Percentiles rank a stretch among this genome's conserved stretches.
Conservation (phyloP, 352 stramenopile species). For the Phytopythium cucurbitacearum region DNA sequence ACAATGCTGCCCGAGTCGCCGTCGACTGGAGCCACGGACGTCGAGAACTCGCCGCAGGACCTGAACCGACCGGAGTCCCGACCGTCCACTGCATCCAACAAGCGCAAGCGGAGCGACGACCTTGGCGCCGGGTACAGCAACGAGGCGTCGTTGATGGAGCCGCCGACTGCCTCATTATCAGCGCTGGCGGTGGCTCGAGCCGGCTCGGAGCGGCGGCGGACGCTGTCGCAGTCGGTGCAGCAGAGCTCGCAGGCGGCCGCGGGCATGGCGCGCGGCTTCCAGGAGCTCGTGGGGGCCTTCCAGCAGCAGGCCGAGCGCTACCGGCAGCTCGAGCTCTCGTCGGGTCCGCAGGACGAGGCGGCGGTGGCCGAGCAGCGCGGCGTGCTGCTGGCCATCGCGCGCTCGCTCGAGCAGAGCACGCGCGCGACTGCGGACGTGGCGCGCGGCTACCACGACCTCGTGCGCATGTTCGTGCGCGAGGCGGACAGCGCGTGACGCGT, state of each 20-base stretch:
- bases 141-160: no score
- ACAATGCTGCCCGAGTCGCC: no score
- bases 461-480: constrained; percentile 23
- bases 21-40: background rate
- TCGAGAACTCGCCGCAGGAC: background rate
- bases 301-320: constrained; percentile 24
- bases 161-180: background rate
- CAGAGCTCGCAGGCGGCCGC: constrained; percentile 43
- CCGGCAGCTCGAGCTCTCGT: constrained; percentile 13
- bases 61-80: no score
- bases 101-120: constrained; percentile 7
- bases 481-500: background rate
- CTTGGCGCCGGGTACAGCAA: no score
- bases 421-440: constrained; percentile 38
- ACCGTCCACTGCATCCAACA: background rate
- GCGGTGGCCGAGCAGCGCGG: constrained; percentile 16
- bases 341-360: background rate
- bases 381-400: constrained; percentile 30
- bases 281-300: constrained; percentile 34
- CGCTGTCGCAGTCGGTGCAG: constrained; percentile 40
- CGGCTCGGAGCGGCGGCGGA: constrained; percentile 12
- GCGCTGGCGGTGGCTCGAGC: background rate
- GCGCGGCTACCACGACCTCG: constrained; percentile 33
- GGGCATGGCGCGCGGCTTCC: constrained; percentile 34
- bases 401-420: constrained; percentile 41